Evolutionary conservation across 805 yeast species (phyloP).

Genomic region (Ogataea chonburiensis): DNA sequence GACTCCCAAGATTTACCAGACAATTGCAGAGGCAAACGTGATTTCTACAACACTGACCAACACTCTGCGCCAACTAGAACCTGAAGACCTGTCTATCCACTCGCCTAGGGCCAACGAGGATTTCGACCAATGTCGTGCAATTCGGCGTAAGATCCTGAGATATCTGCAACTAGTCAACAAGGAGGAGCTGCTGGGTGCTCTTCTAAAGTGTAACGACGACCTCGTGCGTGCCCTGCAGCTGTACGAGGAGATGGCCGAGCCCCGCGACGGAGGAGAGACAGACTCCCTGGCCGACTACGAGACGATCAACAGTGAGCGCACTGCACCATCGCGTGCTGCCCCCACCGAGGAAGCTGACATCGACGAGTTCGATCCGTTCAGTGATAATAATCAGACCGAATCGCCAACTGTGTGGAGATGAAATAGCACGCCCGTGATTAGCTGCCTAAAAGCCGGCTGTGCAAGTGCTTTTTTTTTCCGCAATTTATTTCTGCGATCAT

Average conservation of each 20-base stretch:
- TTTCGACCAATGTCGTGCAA: conserved; percentile 71
- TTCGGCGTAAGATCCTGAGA: conserved; percentile 74
- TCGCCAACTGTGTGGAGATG: conserved; percentile 31
- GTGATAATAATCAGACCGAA: conserved; percentile 33
- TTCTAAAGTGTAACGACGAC: conserved; percentile 88
- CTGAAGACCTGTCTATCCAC: conserved; percentile 59
- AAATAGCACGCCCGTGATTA: too few species aligned
- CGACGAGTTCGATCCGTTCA: conserved; percentile 31
- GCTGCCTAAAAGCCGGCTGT: background rate
- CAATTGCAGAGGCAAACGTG: conserved; percentile 74
- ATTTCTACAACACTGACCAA: conserved; percentile 71
- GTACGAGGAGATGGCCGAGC: conserved; percentile 58
- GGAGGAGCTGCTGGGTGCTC: conserved; percentile 84
- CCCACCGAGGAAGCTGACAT: conserved; percentile 1
- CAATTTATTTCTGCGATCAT: conserved; percentile 1
- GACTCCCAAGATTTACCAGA: conserved; percentile 63
- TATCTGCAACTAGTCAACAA: conserved; percentile 81
- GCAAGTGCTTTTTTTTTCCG: background rate
- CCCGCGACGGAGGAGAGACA: conserved; percentile 41
- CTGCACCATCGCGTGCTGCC: conserved; percentile 11
- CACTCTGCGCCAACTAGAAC: conserved; percentile 44
- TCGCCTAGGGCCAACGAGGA: conserved; percentile 57
- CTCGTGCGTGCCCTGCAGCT: conserved; percentile 68
- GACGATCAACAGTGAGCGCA: conserved; percentile 27
- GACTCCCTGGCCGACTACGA: conserved; percentile 42